Base-by-base conservation (phyloP, 2,329 filamentous ascomycete species). In the Trichoderma endophyticum region DNA sequence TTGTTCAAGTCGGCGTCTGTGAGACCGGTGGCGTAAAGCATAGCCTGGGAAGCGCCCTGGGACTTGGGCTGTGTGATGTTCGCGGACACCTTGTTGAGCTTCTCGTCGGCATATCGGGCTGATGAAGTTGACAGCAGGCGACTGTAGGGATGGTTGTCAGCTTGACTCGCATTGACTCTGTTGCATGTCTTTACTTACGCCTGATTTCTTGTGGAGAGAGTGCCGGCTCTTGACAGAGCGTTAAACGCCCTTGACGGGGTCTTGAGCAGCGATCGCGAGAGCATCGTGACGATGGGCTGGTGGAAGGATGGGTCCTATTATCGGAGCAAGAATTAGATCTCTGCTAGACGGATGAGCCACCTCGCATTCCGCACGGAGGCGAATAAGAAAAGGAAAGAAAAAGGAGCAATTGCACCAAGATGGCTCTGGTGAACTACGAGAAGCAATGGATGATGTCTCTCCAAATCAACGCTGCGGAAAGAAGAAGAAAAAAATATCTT, bases 31-130 rank as follows among this genome's bases (percentile, higher is more conserved):
- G 93, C 96, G 86, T 97, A 99, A 71, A 99, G 88, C 97, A 99
- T 99, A 75, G 97, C 96, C 86, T 99, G 96, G 56, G 96, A 98
- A 70, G 97, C 96, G 77, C 96, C 96, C 86, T 99, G 96, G 39
- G 95, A 96, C 86, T 98, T 98, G 80, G 95, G 95, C 84, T 98
- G 95, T 30, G 96, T 99, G 85, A 99, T 95, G 80, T 86, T 82
- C 73, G 90, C 86, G 73, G 95, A 98, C 80, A 95, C 86, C 82
- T 90, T 93, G 87, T 99, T 99, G 81, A 97, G 89, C 77, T 86
- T 82, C 59, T 87, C 84, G 73, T 89, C 84, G 76, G 82, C 77
- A 75, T 80, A 84, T 74, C 84, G 82, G 76, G 85, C 79, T 34
- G 86, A 77, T 21, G 88, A 87, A 59, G 84, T 82, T 54, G 85